Base-by-base conservation (phyloP, 108 stramenopile genomes). In the Chaetoceros muelleri region DNA sequence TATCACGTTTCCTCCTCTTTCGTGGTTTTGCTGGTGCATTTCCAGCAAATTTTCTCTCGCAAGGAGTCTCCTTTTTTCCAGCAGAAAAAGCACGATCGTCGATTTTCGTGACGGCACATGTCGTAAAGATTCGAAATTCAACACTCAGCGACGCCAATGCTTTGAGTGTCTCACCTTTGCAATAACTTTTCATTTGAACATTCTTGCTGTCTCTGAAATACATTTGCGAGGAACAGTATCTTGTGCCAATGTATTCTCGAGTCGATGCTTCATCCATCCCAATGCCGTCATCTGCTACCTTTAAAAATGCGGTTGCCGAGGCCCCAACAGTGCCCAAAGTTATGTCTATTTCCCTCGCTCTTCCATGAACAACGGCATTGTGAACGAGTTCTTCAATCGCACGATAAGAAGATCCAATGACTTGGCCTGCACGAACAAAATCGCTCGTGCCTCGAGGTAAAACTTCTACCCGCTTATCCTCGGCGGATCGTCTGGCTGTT, bases 181-280 rank as follows among this genome's bases (percentile, higher is more conserved):
- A 8, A 56, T 47, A 53, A 28, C 30, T 5, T 40, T 40, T 40
- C 5, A 47, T n/a, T 3, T 8, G 25, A 1, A 44, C 44, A 24
- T 64, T 19, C 17, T 20, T 23, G n/a, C n/a, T n/a, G n/a, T n/a
- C n/a, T n/a, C n/a, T n/a, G n/a, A n/a, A n/a, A n/a, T n/a, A n/a
- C n/a, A n/a, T n/a, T 25, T 57, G 23, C 24, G 60, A 60, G 17
- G 65, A 62, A 30, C 70, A 71, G 44, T 56, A 52, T 18, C 67
- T 61, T 13, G 70, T 71, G 16, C 70, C 70, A 21, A 71, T 57
- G 21, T 56, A 57, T 24, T 17, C 29, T 0, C 70, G 52, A 51
- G 62, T 61, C 20, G 70, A 47, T 19, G 48, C 58, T 1, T 52
- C n/a, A 40, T 71, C 70, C 25, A 71, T 71, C 17, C 70, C 70